A percentile compares a stretch with the other conserved stretches of the same genome.
Conservation (phyloP, 306 rosid species). For the Sechiopsis laciniata region DNA sequence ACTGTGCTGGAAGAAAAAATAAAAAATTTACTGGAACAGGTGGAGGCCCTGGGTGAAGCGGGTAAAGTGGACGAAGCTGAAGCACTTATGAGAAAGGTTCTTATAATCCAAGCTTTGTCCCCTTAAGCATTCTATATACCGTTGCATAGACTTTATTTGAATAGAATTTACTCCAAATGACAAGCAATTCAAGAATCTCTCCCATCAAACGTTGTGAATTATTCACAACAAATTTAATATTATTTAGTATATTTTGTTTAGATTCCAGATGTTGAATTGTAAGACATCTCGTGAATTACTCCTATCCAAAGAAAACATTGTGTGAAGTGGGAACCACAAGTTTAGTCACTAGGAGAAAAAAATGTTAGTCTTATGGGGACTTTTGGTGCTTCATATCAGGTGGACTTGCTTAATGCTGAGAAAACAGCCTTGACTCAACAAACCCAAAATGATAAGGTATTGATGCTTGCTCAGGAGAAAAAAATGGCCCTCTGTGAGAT, state of each 20-base stretch:
- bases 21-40: conserved; percentile 94
- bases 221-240: background rate
- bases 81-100: conserved; percentile 97
- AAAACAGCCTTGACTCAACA: conserved; percentile 70
- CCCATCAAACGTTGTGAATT: background rate
- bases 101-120: conserved; percentile 12
- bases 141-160: background rate
- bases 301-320: background rate
- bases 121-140: background rate
- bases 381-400: conserved; percentile 38
- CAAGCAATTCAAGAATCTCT: background rate
- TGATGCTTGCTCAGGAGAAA: conserved; percentile 88
- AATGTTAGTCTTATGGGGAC: background rate
- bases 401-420: conserved; percentile 79
- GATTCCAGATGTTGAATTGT: background rate
- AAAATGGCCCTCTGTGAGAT: conserved; percentile 97
- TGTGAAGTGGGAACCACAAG: background rate
- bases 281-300: background rate
- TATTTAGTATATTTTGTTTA: conserved; percentile 7
- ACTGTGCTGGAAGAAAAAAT: conserved; percentile 90
- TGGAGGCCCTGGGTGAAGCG: conserved; percentile 94
- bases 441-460: conserved; percentile 62
- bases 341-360: background rate
- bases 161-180: background rate
- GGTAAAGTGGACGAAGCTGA: conserved; percentile 99